A percentile compares a stretch with the other conserved stretches of the same genome.
Conservation (phyloP, 164 flowering plant species). For the Litsea cubeba region DNA sequence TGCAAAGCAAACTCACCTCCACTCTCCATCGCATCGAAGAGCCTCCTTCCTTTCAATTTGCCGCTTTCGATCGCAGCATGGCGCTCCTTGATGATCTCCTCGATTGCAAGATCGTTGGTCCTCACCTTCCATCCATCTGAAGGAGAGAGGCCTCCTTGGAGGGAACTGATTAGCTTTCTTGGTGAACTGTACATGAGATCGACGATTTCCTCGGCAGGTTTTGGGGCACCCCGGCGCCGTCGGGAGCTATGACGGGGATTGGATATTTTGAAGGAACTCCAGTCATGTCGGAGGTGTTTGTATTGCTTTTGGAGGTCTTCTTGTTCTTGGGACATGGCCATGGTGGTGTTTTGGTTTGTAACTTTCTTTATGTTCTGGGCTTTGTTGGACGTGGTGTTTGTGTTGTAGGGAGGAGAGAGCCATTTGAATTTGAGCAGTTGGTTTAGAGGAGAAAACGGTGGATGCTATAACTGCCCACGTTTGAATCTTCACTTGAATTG, state of each 20-base stretch:
- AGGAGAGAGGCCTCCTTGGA: constrained; percentile 19
- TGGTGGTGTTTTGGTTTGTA: neutral
- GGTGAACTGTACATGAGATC: constrained; percentile 30
- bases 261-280: constrained; percentile 28
- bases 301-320: constrained; percentile 20
- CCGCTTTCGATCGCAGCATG: constrained; percentile 36
- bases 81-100: constrained; percentile 32
- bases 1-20: constrained; percentile 6
- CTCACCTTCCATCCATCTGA: constrained; percentile 28
- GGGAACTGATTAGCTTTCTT: constrained; percentile 29
- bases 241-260: constrained; percentile 1
- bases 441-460: too few species aligned
- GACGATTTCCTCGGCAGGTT: neutral
- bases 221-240: neutral
- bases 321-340: neutral
- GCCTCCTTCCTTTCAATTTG: constrained; percentile 38
- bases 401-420: too few species aligned
- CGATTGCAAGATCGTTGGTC: constrained; percentile 28
- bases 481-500: too few species aligned
- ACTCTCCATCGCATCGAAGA: constrained; percentile 26
- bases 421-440: too few species aligned
- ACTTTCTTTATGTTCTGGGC: too few species aligned
- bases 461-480: too few species aligned
- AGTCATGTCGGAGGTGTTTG: constrained; percentile 22
- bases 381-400: too few species aligned